Conservation (phyloP, 331 rosid species). For the Malus hybrid region DNA sequence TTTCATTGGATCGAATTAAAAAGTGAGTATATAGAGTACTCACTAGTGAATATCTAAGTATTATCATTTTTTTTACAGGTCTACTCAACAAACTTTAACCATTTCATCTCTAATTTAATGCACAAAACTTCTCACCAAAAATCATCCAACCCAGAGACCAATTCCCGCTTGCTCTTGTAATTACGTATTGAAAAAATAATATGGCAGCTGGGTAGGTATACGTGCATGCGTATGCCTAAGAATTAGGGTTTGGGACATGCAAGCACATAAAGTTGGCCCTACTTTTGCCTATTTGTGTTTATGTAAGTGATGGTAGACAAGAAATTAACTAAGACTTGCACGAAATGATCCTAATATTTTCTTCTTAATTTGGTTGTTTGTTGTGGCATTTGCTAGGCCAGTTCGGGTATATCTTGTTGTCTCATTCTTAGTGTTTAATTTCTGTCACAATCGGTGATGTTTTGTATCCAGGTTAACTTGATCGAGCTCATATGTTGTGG, state of each 20-base stretch:
- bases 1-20: too few relatives aligned
- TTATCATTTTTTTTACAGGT: background rate
- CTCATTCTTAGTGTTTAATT: background rate
- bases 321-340: constrained; percentile 16
- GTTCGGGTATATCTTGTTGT: background rate
- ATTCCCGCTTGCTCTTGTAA: background rate
- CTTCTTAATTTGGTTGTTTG: background rate
- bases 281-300: background rate
- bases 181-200: background rate
- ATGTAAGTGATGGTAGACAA: constrained; percentile 14
- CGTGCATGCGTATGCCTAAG: background rate
- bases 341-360: constrained; percentile 12
- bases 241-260: background rate
- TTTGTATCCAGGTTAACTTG: background rate
- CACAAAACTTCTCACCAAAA: constrained; percentile 11
- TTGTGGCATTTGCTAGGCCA: too few relatives aligned
- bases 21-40: too few relatives aligned
- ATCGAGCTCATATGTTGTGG: background rate
- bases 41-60: too few relatives aligned
- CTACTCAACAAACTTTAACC: constrained; percentile 7
- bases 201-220: background rate
- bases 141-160: background rate
- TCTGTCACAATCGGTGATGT: background rate
- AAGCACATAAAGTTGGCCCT: background rate
- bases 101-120: background rate